Base-by-base conservation (phyloP, 106 monocot species). In the Dioscorea alata region DNA sequence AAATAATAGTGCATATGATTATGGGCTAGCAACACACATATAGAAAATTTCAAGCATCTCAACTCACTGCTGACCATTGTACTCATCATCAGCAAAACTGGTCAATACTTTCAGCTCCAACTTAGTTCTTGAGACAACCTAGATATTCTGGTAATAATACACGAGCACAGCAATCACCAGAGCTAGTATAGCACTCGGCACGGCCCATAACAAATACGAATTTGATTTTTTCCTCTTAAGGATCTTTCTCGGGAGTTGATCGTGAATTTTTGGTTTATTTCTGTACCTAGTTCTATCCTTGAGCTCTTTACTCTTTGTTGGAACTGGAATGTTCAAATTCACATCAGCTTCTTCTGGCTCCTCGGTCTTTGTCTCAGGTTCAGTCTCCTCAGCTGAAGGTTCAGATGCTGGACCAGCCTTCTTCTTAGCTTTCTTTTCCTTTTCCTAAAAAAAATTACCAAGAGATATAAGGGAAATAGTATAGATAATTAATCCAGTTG, bases 391-490 rank as follows among this genome's bases (percentile, higher is more conserved):
- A 32, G 68, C 73, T 28, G 69, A 34, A 0, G 32, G 15, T 48
- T 69, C 61, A 50, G 80, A 52, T 42, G 51, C 81, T 8, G 68
- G 24, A 22, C 61, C 83, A 52, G 74, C 81, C 74, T 92, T 92
- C 85, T 87, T 97, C 77, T 76, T 92, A 23, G 97, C 89, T 69
- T 68, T 92, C 79, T 90, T 99, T 79, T 92, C 97, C 76, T 75
- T 82, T 65, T 76, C 81, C 81, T 82, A 72, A 66, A 42, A 42
- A 19, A 23, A 16, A 24, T 50, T 8, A 66, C 8, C 22, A 3
- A 8, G 50, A 34, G 42, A 33, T 33, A 50, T 66, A 2, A 13
- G 6, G 50, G 1, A 23, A 66, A 12, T 21, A 22, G 28, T 28
- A 28, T 3, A 28, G 28, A 28, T 28, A 28, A 28, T 28, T 12